Evolutionary conservation across 495 filamentous ascomycete species (phyloP), one percentile per base, ranked within the genome.

Genomic region (Hypoxylon lenormandii): DNA sequence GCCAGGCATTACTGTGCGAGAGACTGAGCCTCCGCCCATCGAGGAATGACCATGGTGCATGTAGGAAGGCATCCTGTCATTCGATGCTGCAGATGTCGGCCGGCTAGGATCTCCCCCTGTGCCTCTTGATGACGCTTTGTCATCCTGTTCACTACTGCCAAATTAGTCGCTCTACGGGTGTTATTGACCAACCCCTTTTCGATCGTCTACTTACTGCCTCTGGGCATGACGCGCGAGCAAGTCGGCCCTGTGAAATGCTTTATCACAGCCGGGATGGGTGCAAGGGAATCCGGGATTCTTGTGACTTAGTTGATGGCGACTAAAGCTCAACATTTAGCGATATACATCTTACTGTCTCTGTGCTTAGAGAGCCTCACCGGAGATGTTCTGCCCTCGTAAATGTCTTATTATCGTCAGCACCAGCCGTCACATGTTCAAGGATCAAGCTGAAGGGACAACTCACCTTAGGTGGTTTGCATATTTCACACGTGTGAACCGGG

Each of bases 271-370:
- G 37, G 83, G 78, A 49, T 88, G 82, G 6, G 85, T 83, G 76
- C 93, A 96, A 23, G 83, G 83, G 69, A 85, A 89, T 10, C 86
- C 81, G 28, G 91, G 88, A 61, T 87, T 85, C 72, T 89, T 88
- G 80, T 97, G 93, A 76, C 94, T 94, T 50, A 94, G 79, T 77
- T 96, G 91, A 80, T 97, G 93, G 49, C 92, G 92, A 77, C 92
- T 93, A 54, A 33, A 72, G 22, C n/a, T 45, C 49, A 61, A 59
- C 33, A 18, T 33, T 56, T 38, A 59, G 76, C 50, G 75, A 73
- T 51, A 19, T 51, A 16, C 58, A 22, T 40, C 42, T 63, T 28
- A 49, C 16, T 53, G n/a, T 12, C 13, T 64, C 26, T 18, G 36
- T 33, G 13, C 10, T 15, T 15, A 26, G 53, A 18, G 50, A 40